phyloP scores from a whole-genome alignment of 192 early-diverging fungal species.

The Coemansia sp. region DNA sequence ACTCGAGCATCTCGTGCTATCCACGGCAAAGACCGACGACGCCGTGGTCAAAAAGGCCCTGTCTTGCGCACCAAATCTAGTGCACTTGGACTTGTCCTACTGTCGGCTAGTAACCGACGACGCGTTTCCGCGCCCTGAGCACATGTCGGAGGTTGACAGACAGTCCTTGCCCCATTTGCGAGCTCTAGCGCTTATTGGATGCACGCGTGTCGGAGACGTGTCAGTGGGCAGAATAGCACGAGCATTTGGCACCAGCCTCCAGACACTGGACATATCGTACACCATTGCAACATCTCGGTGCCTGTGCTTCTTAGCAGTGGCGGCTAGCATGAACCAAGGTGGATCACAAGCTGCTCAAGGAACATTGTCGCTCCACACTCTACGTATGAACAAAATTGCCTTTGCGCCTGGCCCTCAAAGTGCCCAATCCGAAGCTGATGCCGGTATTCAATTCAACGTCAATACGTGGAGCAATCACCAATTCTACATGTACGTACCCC shows the following conservation, averaged over 20 bases:
- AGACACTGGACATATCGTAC: conserved; percentile 14
- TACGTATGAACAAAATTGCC: conserved; percentile 13
- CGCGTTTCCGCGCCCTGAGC: conserved; percentile 27
- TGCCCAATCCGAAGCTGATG: not conserved
- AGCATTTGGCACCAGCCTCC: conserved; percentile 22
- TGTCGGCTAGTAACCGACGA: conserved; percentile 21
- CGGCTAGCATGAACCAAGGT: not conserved
- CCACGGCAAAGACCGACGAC: conserved; percentile 20
- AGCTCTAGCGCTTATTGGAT: conserved; percentile 13
- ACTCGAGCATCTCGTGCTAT: conserved; percentile 22
- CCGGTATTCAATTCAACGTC: not conserved
- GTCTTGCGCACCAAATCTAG: conserved; percentile 16
- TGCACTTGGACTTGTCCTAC: conserved; percentile 26
- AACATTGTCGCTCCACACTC: not conserved
- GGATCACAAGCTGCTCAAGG: not conserved
- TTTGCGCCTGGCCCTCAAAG: not conserved
- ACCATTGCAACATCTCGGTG: conserved; percentile 2
- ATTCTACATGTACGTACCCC: conserved; percentile 11
- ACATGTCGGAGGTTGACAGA: not conserved
- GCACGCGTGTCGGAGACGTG: conserved; percentile 9
- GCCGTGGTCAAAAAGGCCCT: conserved; percentile 14
- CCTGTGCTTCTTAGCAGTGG: not conserved
- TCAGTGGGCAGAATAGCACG: conserved; percentile 15
- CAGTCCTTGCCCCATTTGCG: conserved; percentile 19
- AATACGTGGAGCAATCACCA: not conserved